phyloP scores from a whole-genome alignment of 1,139 yeast species.

The Yamadazyma sp. region DNA sequence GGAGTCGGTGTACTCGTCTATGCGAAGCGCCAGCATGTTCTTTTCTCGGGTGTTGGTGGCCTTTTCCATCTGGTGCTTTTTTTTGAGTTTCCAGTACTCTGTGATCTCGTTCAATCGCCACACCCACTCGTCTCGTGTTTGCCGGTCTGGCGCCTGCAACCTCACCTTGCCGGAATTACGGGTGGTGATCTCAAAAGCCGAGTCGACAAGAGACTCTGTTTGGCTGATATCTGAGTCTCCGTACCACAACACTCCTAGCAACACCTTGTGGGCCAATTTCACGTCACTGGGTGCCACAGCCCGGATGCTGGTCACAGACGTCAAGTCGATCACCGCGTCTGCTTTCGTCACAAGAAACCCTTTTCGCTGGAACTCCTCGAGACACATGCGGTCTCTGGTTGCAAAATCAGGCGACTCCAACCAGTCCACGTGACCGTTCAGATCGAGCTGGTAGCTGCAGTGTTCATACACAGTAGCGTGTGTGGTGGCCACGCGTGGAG shows the following conservation, averaged over 20 bases:
- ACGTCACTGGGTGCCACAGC: slow-evolving; percentile 28
- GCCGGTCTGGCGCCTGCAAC: slow-evolving; percentile 55
- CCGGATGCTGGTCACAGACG: slow-evolving; percentile 42
- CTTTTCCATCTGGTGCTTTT: slow-evolving; percentile 39
- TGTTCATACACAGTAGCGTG: slow-evolving; percentile 41
- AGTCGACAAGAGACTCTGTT: slow-evolving; percentile 36
- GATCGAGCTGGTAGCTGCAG: slow-evolving; percentile 52
- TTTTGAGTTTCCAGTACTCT: slow-evolving; percentile 60
- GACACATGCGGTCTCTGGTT: slow-evolving; percentile 54
- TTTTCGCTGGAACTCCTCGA: slow-evolving; percentile 63
- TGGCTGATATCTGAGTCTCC: slow-evolving; percentile 19
- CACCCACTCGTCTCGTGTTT: slow-evolving; percentile 68
- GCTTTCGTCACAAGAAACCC: slow-evolving; percentile 57
- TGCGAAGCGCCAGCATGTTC: slow-evolving; percentile 48
- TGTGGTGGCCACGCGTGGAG: slow-evolving; percentile 49
- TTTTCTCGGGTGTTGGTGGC: slow-evolving; percentile 38
- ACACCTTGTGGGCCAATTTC: slow-evolving; percentile 30
- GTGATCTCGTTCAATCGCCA: slow-evolving; percentile 41
- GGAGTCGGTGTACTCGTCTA: slow-evolving; percentile 61
- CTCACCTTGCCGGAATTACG: slow-evolving; percentile 47
- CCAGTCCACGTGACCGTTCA: slow-evolving; percentile 61
- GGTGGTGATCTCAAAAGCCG: slow-evolving; percentile 55
- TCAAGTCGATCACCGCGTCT: slow-evolving; percentile 60
- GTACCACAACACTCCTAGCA: slow-evolving; percentile 49
- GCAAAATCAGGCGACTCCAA: slow-evolving; percentile 46